Base-by-base conservation (phyloP, 2,329 filamentous ascomycete genomes). In the Triangularia setosa region DNA sequence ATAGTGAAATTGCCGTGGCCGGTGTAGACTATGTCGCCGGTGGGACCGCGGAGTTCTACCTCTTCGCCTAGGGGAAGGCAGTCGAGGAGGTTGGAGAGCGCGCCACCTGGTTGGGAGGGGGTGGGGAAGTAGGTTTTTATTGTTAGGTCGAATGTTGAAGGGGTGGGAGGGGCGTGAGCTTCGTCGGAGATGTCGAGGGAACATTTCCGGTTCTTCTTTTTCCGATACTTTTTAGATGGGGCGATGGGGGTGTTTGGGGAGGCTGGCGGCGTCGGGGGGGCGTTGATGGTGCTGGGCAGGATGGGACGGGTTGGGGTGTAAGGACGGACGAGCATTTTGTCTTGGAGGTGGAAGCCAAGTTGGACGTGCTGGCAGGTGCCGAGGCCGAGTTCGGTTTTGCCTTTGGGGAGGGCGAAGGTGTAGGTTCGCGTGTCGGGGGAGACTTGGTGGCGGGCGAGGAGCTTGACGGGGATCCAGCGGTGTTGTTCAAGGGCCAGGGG, bases 351-450 rank as follows among this genome's bases (percentile, higher is more conserved):
- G 68, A 84, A 83, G 2, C 82, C 83, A 8, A 85, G 65, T 61
- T 83, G 77, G 23, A 85, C 72, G 67, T 85, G 83, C 69, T 85
- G 81, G 61, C 82, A 81, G 0, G 80, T 84, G 16, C 76, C 76
- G 0, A 84, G 71, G 0, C 82, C 81, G 0, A 85, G 75, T 6
- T 77, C 73, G n/a, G 75, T 72, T 33, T 75, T 74, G 21, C 68
- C 70, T 0, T 75, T 70, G 0, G 80, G 79, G 1, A 83, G 75
- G 33, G 73, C 62, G 69, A 84, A 83, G 3, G 78, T 83, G 72
- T 83, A 83, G 14, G 71, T 69, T 6, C 75, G 69, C 0, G 79
- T 81, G 63, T 84, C 80, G 27, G 77, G 67, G 0, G 79, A 81
- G 4, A 84, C 25, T 0, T 72, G 58, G 33, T 78, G 71, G 24